Evolutionary conservation across 306 rosid species (phyloP).

Genomic region (Calophaca sinica): DNA sequence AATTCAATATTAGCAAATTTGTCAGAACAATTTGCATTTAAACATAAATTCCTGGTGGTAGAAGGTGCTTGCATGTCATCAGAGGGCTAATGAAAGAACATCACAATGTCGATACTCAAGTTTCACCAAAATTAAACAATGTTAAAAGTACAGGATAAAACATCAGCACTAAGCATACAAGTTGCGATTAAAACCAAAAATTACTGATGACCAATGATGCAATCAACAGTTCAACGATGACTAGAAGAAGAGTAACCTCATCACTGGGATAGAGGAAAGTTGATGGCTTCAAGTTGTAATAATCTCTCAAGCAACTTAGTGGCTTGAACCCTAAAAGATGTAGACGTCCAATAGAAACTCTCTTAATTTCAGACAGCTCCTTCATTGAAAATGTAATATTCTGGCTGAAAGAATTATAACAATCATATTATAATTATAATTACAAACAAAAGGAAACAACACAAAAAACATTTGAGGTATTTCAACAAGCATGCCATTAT

Average conservation of each 20-base stretch:
- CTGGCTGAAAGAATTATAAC: conserved; percentile 63
- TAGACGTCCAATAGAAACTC: conserved; percentile 73
- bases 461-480: conserved; percentile 22
- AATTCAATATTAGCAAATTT: conserved; percentile 12
- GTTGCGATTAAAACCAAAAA: conserved; percentile 36
- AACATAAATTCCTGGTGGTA: conserved; percentile 1
- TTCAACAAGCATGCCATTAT: background rate
- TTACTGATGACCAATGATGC: conserved; percentile 29
- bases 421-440: conserved; percentile 35
- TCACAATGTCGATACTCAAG: conserved; percentile 14
- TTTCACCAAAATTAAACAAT: conserved; percentile 39
- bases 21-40: conserved; percentile 3
- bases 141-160: conserved; percentile 29
- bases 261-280: conserved; percentile 85
- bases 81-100: conserved; percentile 17
- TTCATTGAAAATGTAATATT: conserved; percentile 70
- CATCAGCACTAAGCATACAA: conserved; percentile 27
- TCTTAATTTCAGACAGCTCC: conserved; percentile 80
- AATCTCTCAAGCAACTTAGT: conserved; percentile 83
- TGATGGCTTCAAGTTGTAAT: conserved; percentile 92
- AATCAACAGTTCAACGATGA: conserved; percentile 40
- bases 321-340: conserved; percentile 94
- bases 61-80: conserved; percentile 16
- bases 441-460: conserved; percentile 40
- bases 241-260: conserved; percentile 64